phyloP scores from a whole-genome alignment of 2,329 filamentous ascomycete species.

The Venturia asperata region DNA sequence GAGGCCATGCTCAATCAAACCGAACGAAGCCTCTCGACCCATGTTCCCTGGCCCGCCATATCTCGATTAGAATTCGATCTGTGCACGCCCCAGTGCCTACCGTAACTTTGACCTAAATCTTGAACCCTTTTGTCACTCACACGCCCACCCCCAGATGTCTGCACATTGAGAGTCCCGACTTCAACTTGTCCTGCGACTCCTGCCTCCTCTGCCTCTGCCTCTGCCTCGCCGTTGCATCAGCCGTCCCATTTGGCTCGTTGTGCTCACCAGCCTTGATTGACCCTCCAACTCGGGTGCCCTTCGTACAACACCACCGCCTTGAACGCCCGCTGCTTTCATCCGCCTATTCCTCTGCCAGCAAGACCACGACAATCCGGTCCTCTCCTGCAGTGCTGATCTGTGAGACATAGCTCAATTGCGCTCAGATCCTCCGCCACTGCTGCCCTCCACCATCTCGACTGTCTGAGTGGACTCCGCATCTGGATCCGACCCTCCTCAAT shows the following conservation, averaged over 20 bases:
- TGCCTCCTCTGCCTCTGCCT: neutral
- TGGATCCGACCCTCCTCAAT: neutral
- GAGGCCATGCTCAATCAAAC: neutral
- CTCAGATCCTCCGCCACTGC: neutral
- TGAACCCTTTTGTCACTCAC: conserved; percentile 1
- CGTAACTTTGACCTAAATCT: neutral
- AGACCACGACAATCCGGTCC: neutral
- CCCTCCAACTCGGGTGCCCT: neutral
- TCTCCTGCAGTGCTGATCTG: conserved; percentile 10
- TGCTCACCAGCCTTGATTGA: neutral
- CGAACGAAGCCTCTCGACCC: neutral
- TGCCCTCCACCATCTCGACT: neutral
- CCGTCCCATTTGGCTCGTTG: conserved; percentile 11
- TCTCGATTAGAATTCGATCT: conserved; percentile 6
- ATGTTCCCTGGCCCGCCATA: conserved; percentile 2
- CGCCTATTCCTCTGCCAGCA: conserved; percentile 9
- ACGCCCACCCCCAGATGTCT: conserved; percentile 3
- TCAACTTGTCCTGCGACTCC: too few relatives aligned
- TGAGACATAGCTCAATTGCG: neutral
- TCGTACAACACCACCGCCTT: conserved; percentile 1
- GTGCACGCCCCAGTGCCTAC: conserved; percentile 6
- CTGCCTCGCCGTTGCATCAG: neutral
- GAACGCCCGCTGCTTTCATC: neutral
- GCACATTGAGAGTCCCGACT: too few relatives aligned
- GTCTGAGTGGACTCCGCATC: neutral